Conservation (phyloP, 1,139 yeast species). For the Saccharomyces hybrid region DNA sequence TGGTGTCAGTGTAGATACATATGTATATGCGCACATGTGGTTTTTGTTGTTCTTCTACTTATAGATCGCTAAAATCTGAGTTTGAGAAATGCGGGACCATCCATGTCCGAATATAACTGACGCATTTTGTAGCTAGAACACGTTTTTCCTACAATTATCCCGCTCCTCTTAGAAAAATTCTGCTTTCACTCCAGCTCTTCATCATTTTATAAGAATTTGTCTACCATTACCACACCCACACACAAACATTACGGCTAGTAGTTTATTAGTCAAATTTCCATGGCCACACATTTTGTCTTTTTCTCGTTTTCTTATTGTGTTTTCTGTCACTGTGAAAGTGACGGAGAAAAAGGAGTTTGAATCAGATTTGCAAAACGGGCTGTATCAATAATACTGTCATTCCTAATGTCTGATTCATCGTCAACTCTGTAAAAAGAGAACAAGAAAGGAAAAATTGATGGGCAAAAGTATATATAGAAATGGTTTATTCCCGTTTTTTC, state of each 20-base stretch:
- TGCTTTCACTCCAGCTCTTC: too few species aligned
- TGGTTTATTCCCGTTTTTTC: not conserved
- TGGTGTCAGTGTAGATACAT: not conserved
- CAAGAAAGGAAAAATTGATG: not conserved
- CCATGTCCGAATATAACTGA: not conserved
- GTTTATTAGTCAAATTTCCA: not conserved
- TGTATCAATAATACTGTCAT: not conserved
- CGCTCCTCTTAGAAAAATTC: not conserved
- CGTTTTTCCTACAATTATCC: not conserved
- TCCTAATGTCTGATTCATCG: not conserved
- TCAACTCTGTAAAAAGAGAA: not conserved
- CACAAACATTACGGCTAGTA: not conserved
- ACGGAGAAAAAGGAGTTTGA: not conserved
- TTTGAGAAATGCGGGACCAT: not conserved
- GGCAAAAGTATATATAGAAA: not conserved
- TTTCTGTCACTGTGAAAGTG: not conserved
- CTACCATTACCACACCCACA: constrained; percentile 1
- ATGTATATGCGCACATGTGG: not conserved
- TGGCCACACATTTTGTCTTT: not conserved
- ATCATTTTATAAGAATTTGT: not conserved
- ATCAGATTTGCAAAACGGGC: not conserved
- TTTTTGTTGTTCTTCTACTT: not conserved
- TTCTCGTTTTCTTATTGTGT: not conserved
- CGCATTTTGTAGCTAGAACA: not conserved
- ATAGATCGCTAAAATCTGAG: constrained; percentile 1